Evolutionary conservation across 441 rosid species (phyloP).

Genomic region (Jatropha multifida): DNA sequence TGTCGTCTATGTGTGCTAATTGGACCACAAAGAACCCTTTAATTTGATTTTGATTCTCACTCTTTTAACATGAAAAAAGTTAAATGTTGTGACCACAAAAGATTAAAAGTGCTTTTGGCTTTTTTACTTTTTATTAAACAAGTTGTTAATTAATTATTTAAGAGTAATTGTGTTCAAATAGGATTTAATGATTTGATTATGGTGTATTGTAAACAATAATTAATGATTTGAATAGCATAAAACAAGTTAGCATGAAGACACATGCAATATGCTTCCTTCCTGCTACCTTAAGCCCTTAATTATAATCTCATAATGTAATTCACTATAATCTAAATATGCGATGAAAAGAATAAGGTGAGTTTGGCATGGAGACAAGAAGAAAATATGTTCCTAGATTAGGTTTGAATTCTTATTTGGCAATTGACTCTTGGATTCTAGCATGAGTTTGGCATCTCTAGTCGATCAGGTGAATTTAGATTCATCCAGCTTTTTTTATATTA

Average conservation of each 20-base stretch:
- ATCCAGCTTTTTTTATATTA: too few species aligned
- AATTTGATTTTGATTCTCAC: conserved; percentile 6
- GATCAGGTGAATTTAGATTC: neutral
- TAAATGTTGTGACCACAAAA: neutral
- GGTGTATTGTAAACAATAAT: too few species aligned
- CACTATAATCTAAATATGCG: too few species aligned
- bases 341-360: too few species aligned
- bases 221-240: too few species aligned
- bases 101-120: neutral
- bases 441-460: neutral
- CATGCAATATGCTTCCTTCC: too few species aligned
- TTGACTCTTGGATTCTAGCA: neutral
- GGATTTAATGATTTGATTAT: too few species aligned
- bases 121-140: neutral
- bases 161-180: neutral
- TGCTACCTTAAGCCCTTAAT: too few species aligned
- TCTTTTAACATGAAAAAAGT: conserved; percentile 3
- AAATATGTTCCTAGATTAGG: neutral
- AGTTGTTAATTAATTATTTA: neutral
- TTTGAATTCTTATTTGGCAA: neutral
- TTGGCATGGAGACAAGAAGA: neutral
- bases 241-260: too few species aligned
- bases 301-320: too few species aligned
- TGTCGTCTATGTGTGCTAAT: conserved; percentile 21
- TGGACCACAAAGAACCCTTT: conserved; percentile 15